Base-by-base conservation (phyloP, 805 yeast genomes). In the Maudiozyma turicensis region DNA sequence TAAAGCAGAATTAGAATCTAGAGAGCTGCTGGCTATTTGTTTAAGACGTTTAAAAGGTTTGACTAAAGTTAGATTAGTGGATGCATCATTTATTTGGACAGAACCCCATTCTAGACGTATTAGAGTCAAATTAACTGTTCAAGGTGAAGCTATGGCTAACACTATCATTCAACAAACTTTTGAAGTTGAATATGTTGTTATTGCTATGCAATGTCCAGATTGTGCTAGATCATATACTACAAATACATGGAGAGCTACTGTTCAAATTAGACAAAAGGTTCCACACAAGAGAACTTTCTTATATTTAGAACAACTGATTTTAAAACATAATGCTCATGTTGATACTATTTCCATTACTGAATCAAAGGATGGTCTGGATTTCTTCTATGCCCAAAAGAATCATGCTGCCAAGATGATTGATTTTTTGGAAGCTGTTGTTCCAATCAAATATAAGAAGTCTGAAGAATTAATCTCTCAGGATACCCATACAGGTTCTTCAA, bases 91-190 rank as follows among this genome's bases (percentile, higher is more conserved):
- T 60, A 80, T 95, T 53, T 93, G 99, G 99, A 93, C 99, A 0
- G 99, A 93, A 71, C 99, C 99, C 3, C 99, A 93, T 68, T 89
- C 97, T 30, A 79, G 99, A 68, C 83, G 99, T 73, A 81, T 91
- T 52, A 81, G 89, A 67, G 80, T 95, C 54, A 89, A 90, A 62
- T 70, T 93, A 48, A 88, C 97, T 0, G 96, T 93, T 32, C 98
- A 91, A 69, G 97, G 97, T 56, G 99, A 93, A 67, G 97, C 96
- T 28, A 82, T 89, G 79, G 75, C 83, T 31, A 88, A 87, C 62
- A 87, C 96, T 29, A 85, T 91, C 55, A 81, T 93, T 34, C 97
- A 95, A 65, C 99, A 93, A 70, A 78, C 85, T 29, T 89, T 91
- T 64, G 97, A 87, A 68, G 97, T 90, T 11, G 98, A 91, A 63